Evolutionary conservation across 192 early-diverging fungal genomes (phyloP).

Genomic region (Linderina pennispora): DNA sequence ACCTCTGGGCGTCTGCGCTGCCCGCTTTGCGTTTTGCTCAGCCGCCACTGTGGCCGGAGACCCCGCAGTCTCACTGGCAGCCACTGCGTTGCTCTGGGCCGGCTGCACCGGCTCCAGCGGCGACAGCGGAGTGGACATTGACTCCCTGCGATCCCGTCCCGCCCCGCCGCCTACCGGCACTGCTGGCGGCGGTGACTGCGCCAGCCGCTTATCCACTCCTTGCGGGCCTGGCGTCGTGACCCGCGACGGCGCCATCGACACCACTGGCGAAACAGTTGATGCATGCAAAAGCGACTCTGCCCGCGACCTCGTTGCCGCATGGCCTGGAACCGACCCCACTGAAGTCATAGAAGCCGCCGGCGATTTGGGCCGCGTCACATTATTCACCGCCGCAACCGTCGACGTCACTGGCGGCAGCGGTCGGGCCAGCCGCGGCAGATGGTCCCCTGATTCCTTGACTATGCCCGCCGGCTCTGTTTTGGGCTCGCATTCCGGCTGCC

Average conservation of each 20-base stretch:
- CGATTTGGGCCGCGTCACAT: conserved; percentile 3
- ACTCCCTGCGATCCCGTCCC: too few relatives aligned
- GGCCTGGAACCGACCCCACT: background rate
- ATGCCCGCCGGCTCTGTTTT: too few relatives aligned
- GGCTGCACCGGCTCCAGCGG: too few relatives aligned
- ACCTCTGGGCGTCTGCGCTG: too few relatives aligned
- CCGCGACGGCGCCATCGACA: conserved; percentile 21
- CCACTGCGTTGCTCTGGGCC: too few relatives aligned
- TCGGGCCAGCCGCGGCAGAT: background rate
- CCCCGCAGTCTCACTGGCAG: too few relatives aligned
- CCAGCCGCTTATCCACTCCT: too few relatives aligned
- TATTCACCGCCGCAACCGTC: conserved; percentile 4
- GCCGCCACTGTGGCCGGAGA: background rate
- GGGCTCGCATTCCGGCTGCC: background rate
- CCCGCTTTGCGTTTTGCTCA: background rate
- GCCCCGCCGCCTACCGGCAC: too few relatives aligned
- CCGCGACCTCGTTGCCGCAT: conserved; percentile 14
- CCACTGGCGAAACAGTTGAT: conserved; percentile 25
- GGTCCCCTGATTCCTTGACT: too few relatives aligned
- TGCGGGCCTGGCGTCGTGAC: conserved; percentile 14
- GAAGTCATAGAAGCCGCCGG: conserved; percentile 3
- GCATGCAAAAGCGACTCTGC: conserved; percentile 23
- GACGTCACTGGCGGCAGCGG: conserved; percentile 15
- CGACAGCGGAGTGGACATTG: too few relatives aligned
- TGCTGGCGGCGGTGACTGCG: too few relatives aligned